Evolutionary conservation across 1,284 basidiomycete genomes (phyloP).

Genomic region (Abortiporus biennis): DNA sequence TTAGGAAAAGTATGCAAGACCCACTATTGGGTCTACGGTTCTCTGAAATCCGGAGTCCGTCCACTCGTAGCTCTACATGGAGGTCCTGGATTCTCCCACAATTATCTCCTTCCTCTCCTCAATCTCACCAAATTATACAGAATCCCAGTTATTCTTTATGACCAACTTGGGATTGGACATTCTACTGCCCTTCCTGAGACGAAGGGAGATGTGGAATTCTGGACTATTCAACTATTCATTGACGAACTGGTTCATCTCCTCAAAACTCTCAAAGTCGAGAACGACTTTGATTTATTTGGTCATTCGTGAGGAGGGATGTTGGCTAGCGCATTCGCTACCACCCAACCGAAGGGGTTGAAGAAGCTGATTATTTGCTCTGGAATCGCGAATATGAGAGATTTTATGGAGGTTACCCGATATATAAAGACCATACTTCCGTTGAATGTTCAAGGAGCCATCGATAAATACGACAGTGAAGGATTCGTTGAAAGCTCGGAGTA

Average conservation of each 20-base stretch:
- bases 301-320: conserved; percentile 33
- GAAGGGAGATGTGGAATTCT: no score
- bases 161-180: conserved; percentile 28
- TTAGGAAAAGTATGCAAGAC: conserved; percentile 21
- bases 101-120: conserved; percentile 22
- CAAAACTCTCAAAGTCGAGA: conserved; percentile 19
- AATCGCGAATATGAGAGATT: conserved; percentile 21
- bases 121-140: conserved; percentile 16
- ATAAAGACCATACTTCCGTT: conserved; percentile 18
- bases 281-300: conserved; percentile 25
- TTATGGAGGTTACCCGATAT: conserved; percentile 15
- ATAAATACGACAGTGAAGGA: conserved; percentile 20
- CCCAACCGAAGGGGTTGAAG: conserved; percentile 22
- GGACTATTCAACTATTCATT: conserved; percentile 28
- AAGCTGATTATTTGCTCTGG: conserved; percentile 25
- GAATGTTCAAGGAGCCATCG: conserved; percentile 20
- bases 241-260: conserved; percentile 28
- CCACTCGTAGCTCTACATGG: conserved; percentile 33
- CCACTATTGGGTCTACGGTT: conserved; percentile 29
- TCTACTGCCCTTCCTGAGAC: conserved; percentile 24
- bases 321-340: conserved; percentile 18
- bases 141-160: conserved; percentile 29
- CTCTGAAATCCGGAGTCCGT: conserved; percentile 15
- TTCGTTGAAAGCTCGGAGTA: conserved; percentile 21
- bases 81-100: conserved; percentile 26